Evolutionary conservation across 495 filamentous ascomycete genomes (phyloP).

Genomic region (Staphylotrichum tortipilum): DNA sequence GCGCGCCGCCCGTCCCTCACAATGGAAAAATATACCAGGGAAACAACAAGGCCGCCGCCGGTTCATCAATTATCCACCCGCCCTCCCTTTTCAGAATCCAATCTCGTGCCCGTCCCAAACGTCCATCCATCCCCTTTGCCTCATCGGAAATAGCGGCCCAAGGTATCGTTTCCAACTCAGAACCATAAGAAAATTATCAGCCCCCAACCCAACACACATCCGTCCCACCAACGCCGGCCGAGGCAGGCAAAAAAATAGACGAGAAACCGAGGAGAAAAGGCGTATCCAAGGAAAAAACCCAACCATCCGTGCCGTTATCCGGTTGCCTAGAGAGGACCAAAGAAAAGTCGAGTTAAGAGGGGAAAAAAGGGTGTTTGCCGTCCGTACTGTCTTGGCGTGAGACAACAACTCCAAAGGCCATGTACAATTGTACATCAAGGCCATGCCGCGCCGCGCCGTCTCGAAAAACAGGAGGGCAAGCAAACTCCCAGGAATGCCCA

Average conservation of each 20-base stretch:
- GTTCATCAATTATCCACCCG: not conserved
- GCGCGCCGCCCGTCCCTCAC: not conserved
- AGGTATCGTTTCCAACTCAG: no score
- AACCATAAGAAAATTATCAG: no score
- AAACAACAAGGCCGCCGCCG: not conserved
- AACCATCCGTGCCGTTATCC: not conserved
- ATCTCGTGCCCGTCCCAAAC: not conserved
- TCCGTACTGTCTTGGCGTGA: no score
- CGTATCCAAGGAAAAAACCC: not conserved
- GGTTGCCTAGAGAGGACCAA: not conserved
- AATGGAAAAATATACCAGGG: not conserved
- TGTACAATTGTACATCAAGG: not conserved
- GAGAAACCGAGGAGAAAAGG: not conserved
- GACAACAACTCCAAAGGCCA: no score
- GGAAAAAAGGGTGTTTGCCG: no score
- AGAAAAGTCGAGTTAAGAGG: not conserved
- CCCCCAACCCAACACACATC: no score
- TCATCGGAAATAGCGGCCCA: not conserved
- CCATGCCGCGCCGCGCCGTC: not conserved
- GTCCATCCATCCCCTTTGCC: not conserved
- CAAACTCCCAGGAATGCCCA: constrained; percentile 1
- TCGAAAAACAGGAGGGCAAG: constrained; percentile 1
- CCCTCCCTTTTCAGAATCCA: not conserved
- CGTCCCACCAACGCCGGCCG: not conserved
- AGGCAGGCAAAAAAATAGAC: no score